Conservation (phyloP, 345 rosid species). For the Rhodamnia rubescens region DNA sequence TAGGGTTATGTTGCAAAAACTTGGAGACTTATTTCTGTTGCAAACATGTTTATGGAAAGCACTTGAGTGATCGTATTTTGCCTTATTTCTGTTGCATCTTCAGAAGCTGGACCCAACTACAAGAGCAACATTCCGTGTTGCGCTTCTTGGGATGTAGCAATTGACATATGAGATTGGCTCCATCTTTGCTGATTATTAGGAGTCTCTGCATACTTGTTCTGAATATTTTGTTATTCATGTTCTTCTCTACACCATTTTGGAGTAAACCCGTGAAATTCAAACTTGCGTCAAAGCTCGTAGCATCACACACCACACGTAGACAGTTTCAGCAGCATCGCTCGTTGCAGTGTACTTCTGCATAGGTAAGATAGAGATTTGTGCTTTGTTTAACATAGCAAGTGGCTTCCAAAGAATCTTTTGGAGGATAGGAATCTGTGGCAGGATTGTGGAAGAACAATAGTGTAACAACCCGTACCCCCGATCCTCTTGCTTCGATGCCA, state of each 20-base stretch:
- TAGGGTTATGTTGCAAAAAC: no score
- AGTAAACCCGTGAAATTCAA: neutral
- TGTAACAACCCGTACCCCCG: no score
- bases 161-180: neutral
- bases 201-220: neutral
- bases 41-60: no score
- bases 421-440: neutral
- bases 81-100: no score
- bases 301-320: no score
- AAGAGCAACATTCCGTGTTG: neutral
- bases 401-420: neutral
- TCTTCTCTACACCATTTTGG: neutral
- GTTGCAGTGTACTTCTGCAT: neutral
- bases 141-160: neutral
- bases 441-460: neutral
- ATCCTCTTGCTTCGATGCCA: no score
- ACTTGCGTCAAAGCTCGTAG: neutral
- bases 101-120: neutral
- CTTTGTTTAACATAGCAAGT: neutral
- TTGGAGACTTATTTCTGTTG: no score
- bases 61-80: no score
- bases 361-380: neutral
- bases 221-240: neutral
- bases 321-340: neutral
- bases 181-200: neutral